Conservation (phyloP, 1,284 basidiomycete genomes). For the Tylopilus orsonianus region DNA sequence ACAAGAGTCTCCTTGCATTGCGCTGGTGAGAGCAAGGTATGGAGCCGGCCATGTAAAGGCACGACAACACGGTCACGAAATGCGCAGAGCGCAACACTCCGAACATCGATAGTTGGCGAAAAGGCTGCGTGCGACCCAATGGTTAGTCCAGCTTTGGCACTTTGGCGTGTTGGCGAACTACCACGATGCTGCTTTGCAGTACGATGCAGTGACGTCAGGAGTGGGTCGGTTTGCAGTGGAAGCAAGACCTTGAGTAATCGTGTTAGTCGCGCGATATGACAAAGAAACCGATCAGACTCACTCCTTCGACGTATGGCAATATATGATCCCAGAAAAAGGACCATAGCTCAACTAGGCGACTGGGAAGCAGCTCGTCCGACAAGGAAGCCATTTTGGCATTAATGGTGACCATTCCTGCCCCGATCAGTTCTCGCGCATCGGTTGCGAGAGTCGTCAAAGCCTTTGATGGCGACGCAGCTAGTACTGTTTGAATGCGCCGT, state of each 20-base stretch:
- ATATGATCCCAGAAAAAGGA: conserved; percentile 93
- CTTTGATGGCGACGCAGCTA: conserved; percentile 63
- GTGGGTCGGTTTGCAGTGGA: conserved; percentile 72
- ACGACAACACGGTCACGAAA: conserved; percentile 81
- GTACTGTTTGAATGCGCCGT: conserved; percentile 70
- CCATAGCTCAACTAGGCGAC: conserved; percentile 86
- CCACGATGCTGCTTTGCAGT: conserved; percentile 58
- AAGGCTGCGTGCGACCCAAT: conserved; percentile 28
- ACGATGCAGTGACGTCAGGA: conserved; percentile 66
- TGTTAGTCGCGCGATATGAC: conserved; percentile 1
- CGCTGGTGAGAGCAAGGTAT: conserved; percentile 50
- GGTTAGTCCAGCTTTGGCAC: conserved; percentile 43
- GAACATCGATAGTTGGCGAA: conserved; percentile 68
- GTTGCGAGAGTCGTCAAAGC: conserved; percentile 69
- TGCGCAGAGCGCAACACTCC: conserved; percentile 72
- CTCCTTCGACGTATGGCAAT: conserved; percentile 86
- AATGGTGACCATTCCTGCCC: conserved; percentile 88
- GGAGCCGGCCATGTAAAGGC: conserved; percentile 58
- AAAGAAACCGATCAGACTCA: conserved; percentile 38
- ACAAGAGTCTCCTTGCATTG: conserved; percentile 52
- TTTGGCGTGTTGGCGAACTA: conserved; percentile 55
- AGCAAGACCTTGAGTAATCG: conserved; percentile 56
- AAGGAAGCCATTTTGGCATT: conserved; percentile 77
- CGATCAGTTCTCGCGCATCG: conserved; percentile 82
- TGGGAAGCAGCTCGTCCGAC: conserved; percentile 74